Conservation (phyloP, 345 rosid species). For the Schrenkiella parvula region DNA sequence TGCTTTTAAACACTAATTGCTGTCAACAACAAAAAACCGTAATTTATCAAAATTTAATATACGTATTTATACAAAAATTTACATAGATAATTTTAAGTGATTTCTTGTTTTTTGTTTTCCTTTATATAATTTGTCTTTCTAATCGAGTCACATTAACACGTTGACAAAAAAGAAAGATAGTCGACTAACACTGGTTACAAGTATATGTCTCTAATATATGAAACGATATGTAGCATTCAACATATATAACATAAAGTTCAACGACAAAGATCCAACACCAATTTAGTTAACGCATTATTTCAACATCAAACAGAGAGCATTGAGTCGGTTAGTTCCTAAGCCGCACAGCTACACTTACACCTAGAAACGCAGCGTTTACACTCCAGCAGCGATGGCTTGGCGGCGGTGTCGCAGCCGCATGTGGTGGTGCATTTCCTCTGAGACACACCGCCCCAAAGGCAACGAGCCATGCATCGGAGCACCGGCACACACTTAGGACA, state of each 20-base stretch:
- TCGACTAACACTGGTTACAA: background rate
- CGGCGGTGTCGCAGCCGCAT: slow-evolving; percentile 47
- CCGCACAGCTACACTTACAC: slow-evolving; percentile 68
- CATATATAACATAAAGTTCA: background rate
- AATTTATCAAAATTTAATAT: background rate
- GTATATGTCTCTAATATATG: background rate
- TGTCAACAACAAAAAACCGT: no score
- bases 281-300: slow-evolving; percentile 5
- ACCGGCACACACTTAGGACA: slow-evolving; percentile 61
- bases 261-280: slow-evolving; percentile 9
- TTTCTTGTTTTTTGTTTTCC: background rate
- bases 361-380: slow-evolving; percentile 67
- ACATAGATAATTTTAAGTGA: background rate
- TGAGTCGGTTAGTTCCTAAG: background rate
- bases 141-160: background rate
- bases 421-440: slow-evolving; percentile 38
- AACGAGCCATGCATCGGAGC: slow-evolving; percentile 70
- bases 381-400: slow-evolving; percentile 44
- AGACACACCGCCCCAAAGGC: slow-evolving; percentile 67
- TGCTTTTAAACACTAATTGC: background rate
- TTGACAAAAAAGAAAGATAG: background rate
- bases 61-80: background rate
- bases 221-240: background rate
- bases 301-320: background rate
- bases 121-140: background rate